Base-by-base conservation (phyloP, 2,329 filamentous ascomycete species). In the Cercospora sp. region DNA sequence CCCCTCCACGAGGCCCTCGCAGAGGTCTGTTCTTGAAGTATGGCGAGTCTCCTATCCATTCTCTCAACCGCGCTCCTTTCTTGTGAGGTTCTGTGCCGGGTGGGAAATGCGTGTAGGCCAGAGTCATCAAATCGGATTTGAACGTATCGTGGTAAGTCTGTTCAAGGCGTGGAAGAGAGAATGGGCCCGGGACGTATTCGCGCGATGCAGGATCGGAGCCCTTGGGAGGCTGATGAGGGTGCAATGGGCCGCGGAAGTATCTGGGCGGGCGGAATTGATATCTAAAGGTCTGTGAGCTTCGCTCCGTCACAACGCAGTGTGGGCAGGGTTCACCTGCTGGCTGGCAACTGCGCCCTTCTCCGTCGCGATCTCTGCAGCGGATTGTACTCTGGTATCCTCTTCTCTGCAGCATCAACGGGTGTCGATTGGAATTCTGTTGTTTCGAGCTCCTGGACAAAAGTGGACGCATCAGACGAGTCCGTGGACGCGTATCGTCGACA, bases 251-350 rank as follows among this genome's bases (percentile, higher is more conserved):
- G 76, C 94, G 92, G 80, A 97, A 90, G 86, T 94, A 99, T 83
- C 94, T 95, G 71, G 95, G 95, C 61, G 94, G 90, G 72, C 94
- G 93, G 81, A 91, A 98, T 81, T 96, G 92, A 83, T 98, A 99
- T 86, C 94, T 96, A 70, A 30, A 69, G 61, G 63, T 18, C 30
- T 28, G 23, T 61, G 28, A 66, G 60, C 26, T 39, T 45, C 30
- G 23, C 18, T 48, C 9, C 30, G 8, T 48, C 16, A 5, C 33
- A 51, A 1, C 51, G 18, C 12, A 4, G 5, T 13, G 9, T 10
- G 57, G 6, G n/a, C 9, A 10, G n/a, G 10, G 12, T n/a, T 20
- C 39, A 68, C 67, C 67, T 68, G 67, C 67, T 68, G 10, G 67
- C 59, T 30, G 67, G 67, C 59, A 68, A 31, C 36, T 69, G 67